Conservation (phyloP, 2,329 filamentous ascomycete species). For the Ophiostoma quercus region DNA sequence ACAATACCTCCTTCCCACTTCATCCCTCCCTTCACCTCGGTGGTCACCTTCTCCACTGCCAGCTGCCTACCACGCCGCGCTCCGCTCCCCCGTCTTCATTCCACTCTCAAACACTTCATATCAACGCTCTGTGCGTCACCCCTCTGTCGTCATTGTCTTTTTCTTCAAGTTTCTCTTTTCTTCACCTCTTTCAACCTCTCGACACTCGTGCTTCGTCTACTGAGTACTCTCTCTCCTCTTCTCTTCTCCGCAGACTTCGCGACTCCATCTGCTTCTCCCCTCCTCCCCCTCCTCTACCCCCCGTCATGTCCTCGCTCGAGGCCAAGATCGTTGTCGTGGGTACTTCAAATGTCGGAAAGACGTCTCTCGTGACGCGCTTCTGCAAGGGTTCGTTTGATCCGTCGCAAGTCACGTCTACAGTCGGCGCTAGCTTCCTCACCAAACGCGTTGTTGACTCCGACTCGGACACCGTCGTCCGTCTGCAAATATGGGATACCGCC, state of each 20-base stretch:
- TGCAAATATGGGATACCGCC: conserved; percentile 87
- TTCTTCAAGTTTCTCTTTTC: conserved; percentile 2
- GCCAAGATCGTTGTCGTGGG: conserved; percentile 78
- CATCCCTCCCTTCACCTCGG: not conserved
- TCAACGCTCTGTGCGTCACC: not conserved
- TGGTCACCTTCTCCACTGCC: conserved; percentile 18
- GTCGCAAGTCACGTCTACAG: conserved; percentile 60
- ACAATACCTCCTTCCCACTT: not conserved
- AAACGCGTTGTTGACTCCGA: conserved; percentile 78
- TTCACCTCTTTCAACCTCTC: not conserved
- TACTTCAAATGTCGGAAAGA: conserved; percentile 75
- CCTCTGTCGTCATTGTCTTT: conserved; percentile 11
- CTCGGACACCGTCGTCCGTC: conserved; percentile 77
- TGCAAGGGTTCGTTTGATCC: conserved; percentile 68
- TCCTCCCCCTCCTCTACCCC: not conserved
- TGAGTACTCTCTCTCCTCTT: not conserved
- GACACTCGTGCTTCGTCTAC: not conserved
- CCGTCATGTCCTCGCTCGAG: conserved; percentile 58
- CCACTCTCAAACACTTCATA: conserved; percentile 18
- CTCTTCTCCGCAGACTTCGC: conserved; percentile 7
- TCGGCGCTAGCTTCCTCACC: conserved; percentile 73
- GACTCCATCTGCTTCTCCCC: not conserved
- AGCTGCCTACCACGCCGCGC: conserved; percentile 10
- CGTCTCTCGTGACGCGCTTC: conserved; percentile 69
- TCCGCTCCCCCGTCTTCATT: conserved; percentile 15